Base-by-base conservation (phyloP, 257 asterid species). In the Solanum megistacrolobum region DNA sequence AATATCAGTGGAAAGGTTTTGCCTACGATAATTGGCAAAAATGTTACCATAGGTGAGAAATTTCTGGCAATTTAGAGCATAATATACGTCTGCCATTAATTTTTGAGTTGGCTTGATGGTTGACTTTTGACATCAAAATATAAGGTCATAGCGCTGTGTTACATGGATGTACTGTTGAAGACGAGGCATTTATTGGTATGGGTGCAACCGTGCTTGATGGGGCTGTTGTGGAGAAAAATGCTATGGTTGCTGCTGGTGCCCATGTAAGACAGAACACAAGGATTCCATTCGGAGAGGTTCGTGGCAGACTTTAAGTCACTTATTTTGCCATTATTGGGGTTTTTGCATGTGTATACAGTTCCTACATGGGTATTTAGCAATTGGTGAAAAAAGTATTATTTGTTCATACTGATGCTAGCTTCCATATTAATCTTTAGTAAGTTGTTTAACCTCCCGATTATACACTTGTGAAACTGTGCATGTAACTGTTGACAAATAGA, bases 241-340 rank as follows among this genome's bases (percentile, higher is more conserved):
- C 98, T 29, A 96, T 97, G 99, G 98, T 97, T 89, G 99, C 99
- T 90, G 98, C 99, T 81, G 99, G 99, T 88, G 99, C 99, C 58
- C 99, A 96, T 90, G 99, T 97, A 75, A 94, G 98, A 86, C 98
- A 96, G 93, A 93, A 94, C 76, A 95, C 99, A 35, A 94, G 96
- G 90, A 93, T 97, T 83, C 98, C 99, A 75, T 87, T 92, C 46
- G 96, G 98, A 86, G 99, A 97, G 99, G 99, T 97, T 85, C 55
- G 96, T 87, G 23, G 68, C 73, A 14, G 83, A 38, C 48, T 74
- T 85, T 88, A 23, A 16, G 86, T 86, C 55, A 12, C 25, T 88
- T 14, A 29, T 29, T 81, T 81, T 43, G 41, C 41, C 85, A 81
- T 46, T 27, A 41, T 79, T 32, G 25, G 36, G 84, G 23, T 27